Evolutionary conservation across 805 yeast species (phyloP), one percentile per base, ranked within the genome.

Genomic region (Babjeviella inositovora): DNA sequence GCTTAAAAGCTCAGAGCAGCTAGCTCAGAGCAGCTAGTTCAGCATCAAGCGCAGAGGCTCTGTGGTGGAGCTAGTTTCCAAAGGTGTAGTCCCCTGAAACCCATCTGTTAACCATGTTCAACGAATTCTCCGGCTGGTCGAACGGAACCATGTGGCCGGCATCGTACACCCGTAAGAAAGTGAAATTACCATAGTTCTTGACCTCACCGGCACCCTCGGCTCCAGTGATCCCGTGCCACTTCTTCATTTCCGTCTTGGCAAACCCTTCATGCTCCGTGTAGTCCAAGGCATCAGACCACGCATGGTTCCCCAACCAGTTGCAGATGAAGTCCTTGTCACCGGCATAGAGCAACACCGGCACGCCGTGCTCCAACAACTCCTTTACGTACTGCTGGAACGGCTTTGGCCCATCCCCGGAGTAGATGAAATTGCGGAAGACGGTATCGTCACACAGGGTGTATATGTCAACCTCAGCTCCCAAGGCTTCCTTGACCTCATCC

Each of bases 111-210:
- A 77, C 59, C 74, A 81, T 66, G 17, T 66, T 64, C 35, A 72
- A 57, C 2, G 90, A 56, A 33, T 62, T 62, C 35, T 62, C 73
- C 6, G 93, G 93, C 52, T 80, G 87, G 47, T 82, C 87, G 37
- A 60, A 74, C 15, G 93, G 93, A 33, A 81, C 93, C 93, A 82
- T 77, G 47, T 82, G 95, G 7, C 94, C 94, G 18, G 87, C 93
- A 32, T 70, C 77, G 33, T 47, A 75, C 19, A 82, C 61, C 43
- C 93, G 64, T 38, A 81, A 57, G 50, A 76, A 82, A 4, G 92
- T 71, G 39, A 82, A 71, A 20, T 70, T 62, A 13, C 64, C 70
- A 37, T 51, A 64, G 43, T 68, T 74, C 55, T 81, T 82, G 14
- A 72, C 74, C 38, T 75, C 69, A 29, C 97, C 97, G 13, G 70